Conservation (phyloP, 169 alveolate genomes). For the Perkinsus olseni region DNA sequence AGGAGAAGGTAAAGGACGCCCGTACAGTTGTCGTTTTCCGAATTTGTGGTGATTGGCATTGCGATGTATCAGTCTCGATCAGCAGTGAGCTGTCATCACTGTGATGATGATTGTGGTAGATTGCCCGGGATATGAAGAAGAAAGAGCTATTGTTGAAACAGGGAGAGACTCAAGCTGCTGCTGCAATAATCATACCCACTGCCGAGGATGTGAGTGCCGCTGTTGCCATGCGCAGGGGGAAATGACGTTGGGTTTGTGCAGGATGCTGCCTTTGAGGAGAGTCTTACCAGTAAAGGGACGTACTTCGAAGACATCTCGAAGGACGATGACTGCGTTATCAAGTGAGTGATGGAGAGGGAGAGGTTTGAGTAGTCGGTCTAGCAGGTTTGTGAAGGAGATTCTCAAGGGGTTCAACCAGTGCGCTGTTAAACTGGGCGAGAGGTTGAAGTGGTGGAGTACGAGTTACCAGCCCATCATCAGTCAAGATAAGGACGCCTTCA, state of each 20-base stretch:
- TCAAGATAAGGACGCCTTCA: constrained; percentile 33
- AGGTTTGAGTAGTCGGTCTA: constrained; percentile 12
- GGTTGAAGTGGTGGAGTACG: constrained; percentile 46
- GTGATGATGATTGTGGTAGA: not conserved
- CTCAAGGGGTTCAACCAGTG: constrained; percentile 30
- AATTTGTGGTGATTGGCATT: no score
- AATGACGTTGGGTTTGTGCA: not conserved
- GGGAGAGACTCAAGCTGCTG: not conserved
- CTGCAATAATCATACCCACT: not conserved
- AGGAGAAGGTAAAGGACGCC: constrained; percentile 9
- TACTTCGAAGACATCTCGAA: constrained; percentile 14
- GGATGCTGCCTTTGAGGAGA: not conserved
- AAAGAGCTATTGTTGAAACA: not conserved
- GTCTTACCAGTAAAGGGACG: not conserved
- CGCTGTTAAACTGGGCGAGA: constrained; percentile 34
- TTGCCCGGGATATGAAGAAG: not conserved
- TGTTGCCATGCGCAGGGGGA: no score
- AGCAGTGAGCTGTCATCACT: not conserved
- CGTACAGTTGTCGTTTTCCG: not conserved
- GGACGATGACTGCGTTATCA: constrained; percentile 24
- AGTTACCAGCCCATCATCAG: constrained; percentile 43
- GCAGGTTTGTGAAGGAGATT: constrained; percentile 31
- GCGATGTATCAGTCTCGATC: no score
- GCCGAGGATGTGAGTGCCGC: not conserved
- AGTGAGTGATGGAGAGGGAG: not conserved